Base-by-base conservation (phyloP, 768 basidiomycete genomes). In the Auriculariales sp. region DNA sequence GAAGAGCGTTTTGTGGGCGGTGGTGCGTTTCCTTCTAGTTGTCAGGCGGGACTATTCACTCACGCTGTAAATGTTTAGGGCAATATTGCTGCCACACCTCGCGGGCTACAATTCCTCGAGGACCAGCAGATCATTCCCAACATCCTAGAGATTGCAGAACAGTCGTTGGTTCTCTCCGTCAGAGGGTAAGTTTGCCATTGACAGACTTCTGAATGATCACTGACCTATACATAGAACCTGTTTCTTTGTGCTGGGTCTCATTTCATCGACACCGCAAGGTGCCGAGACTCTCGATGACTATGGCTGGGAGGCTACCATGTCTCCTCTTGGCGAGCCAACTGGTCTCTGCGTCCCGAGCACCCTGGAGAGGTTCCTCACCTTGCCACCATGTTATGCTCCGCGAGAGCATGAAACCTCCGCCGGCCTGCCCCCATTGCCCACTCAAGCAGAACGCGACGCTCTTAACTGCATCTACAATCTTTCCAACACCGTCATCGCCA, bases 1-100 rank as follows among this genome's bases (percentile, higher is more conserved):
- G 36, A 98, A 99, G 66, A 94, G 91, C 59, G 85, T 92, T 12
- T 69, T 98, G 0, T 99, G 95, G 95, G 91, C 91, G 3, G 84
- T 98, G 49, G 94, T 97, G 63, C 58, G 87, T 74, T 12, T 24
- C n/a, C n/a, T 22, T 49, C 32, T 29, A 17, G 6, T 28, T 27
- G 35, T 48, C 15, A 25, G 0, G 24, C 28, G 49, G 22, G 39
- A 25, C 36, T 28, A 2, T n/a, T 17, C 5, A 17, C 27, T 30
- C 1, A 6, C n/a, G n/a, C n/a, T n/a, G n/a, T n/a, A 50, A 46
- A 49, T 46, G 12, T 31, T 22, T 55, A 98, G 94, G 95, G 95
- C 3, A 92, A 93, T 60, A 83, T 98, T 47, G 94, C 92, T 2
- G 79, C 93, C 0, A 86, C 86, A 0, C 78, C 83, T 56, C 81